Evolutionary conservation across 257 asterid genomes (phyloP), one percentile per base, ranked within the genome.

Genomic region (Phtheirospermum japonicum): DNA sequence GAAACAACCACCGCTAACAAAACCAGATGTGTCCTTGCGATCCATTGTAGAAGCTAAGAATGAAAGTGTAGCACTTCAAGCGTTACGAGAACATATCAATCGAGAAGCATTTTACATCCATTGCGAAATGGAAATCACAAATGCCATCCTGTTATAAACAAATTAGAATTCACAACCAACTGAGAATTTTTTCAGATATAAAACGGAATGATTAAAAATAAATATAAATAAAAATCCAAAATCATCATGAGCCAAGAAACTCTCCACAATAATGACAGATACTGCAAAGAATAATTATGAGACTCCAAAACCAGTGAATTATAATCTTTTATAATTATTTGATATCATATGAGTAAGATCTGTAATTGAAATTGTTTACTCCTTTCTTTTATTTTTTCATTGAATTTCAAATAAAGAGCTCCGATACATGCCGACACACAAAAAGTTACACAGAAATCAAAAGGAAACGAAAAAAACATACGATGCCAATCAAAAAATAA

Each of bases 1-100:
- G 69, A 59, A 59, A 63, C 83, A 62, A 32, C 91, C 88, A 45
- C 89, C 89, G 16, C 89, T 80, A 66, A 86, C 85, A 65, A 83
- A 86, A 23, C 91, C 85, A 7, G 81, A 81, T 40, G 89, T 79
- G 65, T 86, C 85, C 55, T 67, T 56, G 55, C 87, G 80, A 76
- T 86, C 91, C 87, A 86, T 83, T 54, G 34, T 43, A 56, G 59
- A 49, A 52, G 59, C 59, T 39, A 39, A 50, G 49, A 51, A 56
- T 57, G 18, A 19, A 11, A 57, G 30, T 49, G 48, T 55, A 71
- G 43, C 57, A 45, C 71, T 61, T 78, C 74, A 73, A 66, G 61
- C 61, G 56, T 39, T 64, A 72, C 55, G 13, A 10, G 73, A 33
- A 20, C 13, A 33, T 42, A 67, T 54, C 32, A 53, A 66, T 3